Percentiles rank a stretch among this genome's conserved stretches.
phyloP scores from a whole-genome alignment of 1,284 basidiomycete species.

The Pascua sp. region DNA sequence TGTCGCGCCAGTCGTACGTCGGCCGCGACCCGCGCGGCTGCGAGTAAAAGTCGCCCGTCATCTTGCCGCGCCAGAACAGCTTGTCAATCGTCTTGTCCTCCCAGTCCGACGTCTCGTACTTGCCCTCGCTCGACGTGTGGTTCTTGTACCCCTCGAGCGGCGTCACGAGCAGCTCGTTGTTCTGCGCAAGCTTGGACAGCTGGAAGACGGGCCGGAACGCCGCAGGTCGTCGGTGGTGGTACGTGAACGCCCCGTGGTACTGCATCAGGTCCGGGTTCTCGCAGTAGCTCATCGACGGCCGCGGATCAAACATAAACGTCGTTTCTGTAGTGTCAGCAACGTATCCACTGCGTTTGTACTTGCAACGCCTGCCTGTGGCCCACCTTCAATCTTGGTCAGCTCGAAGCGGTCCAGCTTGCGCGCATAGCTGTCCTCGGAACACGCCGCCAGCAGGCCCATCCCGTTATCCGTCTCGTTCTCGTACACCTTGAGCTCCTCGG shows the following conservation, averaged over 20 bases:
- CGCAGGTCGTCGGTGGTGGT: conserved; percentile 34
- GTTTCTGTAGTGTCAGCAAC: conserved; percentile 26
- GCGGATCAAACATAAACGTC: conserved; percentile 39
- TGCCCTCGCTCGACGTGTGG: conserved; percentile 15
- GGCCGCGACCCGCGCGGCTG: conserved; percentile 14
- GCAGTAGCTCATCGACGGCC: conserved; percentile 33
- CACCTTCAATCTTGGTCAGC: no score
- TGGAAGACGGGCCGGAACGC: conserved; percentile 46
- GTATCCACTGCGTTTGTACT: no score
- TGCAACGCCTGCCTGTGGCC: not conserved
- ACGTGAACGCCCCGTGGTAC: conserved; percentile 42
- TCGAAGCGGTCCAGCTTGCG: not conserved
- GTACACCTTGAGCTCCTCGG: conserved; percentile 25
- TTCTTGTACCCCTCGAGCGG: conserved; percentile 47
- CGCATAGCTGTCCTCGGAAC: not conserved
- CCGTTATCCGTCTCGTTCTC: conserved; percentile 1
- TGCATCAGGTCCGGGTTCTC: conserved; percentile 32
- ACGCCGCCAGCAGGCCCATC: conserved; percentile 7
- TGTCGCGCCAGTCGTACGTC: conserved; percentile 41
- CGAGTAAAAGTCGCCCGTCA: conserved; percentile 48
- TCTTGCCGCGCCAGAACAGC: conserved; percentile 51
- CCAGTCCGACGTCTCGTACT: conserved; percentile 27
- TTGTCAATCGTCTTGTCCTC: conserved; percentile 42
- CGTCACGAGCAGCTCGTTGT: conserved; percentile 42
- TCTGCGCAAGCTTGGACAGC: conserved; percentile 40